A percentile compares a stretch with the other conserved stretches of the same genome.
phyloP scores from a whole-genome alignment of 2,329 filamentous ascomycete species.

The Thelonectria blattea region DNA sequence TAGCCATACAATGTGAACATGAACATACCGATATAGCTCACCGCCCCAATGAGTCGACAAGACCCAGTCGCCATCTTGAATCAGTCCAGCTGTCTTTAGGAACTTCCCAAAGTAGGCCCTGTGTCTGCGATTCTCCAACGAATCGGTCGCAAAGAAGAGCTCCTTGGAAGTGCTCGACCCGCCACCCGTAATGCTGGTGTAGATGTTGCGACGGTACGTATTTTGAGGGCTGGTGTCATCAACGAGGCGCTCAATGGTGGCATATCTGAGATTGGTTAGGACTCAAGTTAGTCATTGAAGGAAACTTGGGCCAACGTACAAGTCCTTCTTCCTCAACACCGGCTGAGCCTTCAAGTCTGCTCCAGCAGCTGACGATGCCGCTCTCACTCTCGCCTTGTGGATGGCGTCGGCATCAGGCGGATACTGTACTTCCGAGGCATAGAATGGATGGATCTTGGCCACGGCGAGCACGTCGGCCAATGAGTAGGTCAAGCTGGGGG shows the following conservation, averaged over 20 bases:
- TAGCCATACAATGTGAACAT: fast-evolving
- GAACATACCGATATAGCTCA: slow-evolving; percentile 45
- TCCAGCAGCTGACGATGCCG: not conserved
- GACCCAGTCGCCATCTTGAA: slow-evolving; percentile 47
- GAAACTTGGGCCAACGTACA: slow-evolving; percentile 27
- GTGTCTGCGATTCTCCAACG: slow-evolving; percentile 49
- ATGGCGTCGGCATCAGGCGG: slow-evolving; percentile 36
- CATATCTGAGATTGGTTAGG: slow-evolving; percentile 39
- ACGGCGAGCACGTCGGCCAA: slow-evolving; percentile 43
- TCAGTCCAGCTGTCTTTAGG: slow-evolving; percentile 37
- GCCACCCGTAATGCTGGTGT: slow-evolving; percentile 50
- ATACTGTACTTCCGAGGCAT: slow-evolving; percentile 37
- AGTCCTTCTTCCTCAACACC: slow-evolving; percentile 29
- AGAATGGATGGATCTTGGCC: slow-evolving; percentile 46
- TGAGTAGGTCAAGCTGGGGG: slow-evolving; percentile 25
- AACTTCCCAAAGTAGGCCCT: slow-evolving; percentile 44
- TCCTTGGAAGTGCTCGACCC: slow-evolving; percentile 39
- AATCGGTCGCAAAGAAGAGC: slow-evolving; percentile 50
- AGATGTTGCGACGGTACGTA: slow-evolving; percentile 45
- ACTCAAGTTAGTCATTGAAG: not conserved
- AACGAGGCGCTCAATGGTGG: slow-evolving; percentile 43
- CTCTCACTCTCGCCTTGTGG: slow-evolving; percentile 11
- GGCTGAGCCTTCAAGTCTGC: slow-evolving; percentile 17
- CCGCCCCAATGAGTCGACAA: slow-evolving; percentile 46
- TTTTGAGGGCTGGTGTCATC: slow-evolving; percentile 43